These are phyloP conservation scores for Curvularia hawaiiensis DNA, from an alignment of 2,329 filamentous ascomycete genomes.

Conservation along the genomic window DNA sequence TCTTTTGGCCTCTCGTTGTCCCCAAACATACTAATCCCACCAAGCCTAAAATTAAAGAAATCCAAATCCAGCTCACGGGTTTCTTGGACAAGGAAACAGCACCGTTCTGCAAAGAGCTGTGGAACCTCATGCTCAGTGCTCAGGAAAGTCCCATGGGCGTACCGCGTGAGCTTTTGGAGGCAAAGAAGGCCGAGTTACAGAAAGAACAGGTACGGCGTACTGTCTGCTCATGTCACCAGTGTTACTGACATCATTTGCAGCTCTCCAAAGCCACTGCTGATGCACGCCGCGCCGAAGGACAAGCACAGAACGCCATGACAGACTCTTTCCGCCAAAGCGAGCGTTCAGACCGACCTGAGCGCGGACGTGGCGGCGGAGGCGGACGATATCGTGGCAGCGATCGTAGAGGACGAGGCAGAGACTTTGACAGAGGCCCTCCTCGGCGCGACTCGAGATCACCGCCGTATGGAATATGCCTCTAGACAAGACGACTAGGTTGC, in stretches of 20 bases:
- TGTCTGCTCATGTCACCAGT: background rate
- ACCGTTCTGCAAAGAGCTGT: conserved; percentile 89
- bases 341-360: conserved; percentile 52
- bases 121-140: conserved; percentile 88
- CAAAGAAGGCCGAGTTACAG: conserved; percentile 92
- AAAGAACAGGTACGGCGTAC: conserved; percentile 78
- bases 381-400: conserved; percentile 54
- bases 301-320: conserved; percentile 67
- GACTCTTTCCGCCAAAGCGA: conserved; percentile 71
- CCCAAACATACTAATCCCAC: conserved; percentile 18
- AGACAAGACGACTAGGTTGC: background rate
- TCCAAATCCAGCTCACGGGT: conserved; percentile 93
- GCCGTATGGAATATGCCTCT: conserved; percentile 28
- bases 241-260: conserved; percentile 58
- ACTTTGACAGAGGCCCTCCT: conserved; percentile 55
- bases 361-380: conserved; percentile 52
- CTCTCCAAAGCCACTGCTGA: conserved; percentile 82
- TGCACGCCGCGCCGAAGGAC: conserved; percentile 70
- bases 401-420: conserved; percentile 47
- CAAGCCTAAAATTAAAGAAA: conserved; percentile 91
- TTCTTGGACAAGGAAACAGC: conserved; percentile 94
- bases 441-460: conserved; percentile 59
- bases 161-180: conserved; percentile 90
- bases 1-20: background rate
- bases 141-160: conserved; percentile 89